phyloP scores from a whole-genome alignment of 2,329 filamentous ascomycete species.

The Cadophora sp. region DNA sequence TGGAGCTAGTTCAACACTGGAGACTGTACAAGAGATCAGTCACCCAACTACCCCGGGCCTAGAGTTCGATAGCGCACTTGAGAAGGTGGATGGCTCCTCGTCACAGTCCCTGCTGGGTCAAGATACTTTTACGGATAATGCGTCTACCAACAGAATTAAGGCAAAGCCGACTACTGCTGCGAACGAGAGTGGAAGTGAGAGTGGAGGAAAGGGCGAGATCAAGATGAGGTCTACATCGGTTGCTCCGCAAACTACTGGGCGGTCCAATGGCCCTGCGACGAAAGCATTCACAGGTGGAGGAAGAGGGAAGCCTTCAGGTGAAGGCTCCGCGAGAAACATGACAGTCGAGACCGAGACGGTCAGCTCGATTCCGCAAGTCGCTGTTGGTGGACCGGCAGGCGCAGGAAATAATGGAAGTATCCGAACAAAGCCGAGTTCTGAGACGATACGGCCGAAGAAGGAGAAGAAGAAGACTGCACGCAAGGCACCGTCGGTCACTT shows the following conservation, averaged over 20 bases:
- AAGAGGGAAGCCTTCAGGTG: slow-evolving; percentile 70
- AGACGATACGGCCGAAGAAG: slow-evolving; percentile 94
- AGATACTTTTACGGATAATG: slow-evolving; percentile 42
- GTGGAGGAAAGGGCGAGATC: slow-evolving; percentile 60
- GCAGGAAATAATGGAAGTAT: slow-evolving; percentile 73
- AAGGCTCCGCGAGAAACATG: slow-evolving; percentile 87
- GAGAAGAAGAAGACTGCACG: slow-evolving; percentile 83
- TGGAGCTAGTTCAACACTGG: slow-evolving; percentile 69
- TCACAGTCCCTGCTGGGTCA: slow-evolving; percentile 54
- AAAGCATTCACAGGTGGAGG: slow-evolving; percentile 70
- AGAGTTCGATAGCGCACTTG: slow-evolving; percentile 54
- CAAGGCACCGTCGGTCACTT: slow-evolving; percentile 74
- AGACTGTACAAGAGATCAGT: slow-evolving; percentile 92
- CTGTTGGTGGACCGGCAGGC: slow-evolving; percentile 72
- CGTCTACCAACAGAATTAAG: slow-evolving; percentile 48
- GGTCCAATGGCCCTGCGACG: slow-evolving; percentile 62
- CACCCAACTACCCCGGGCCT: slow-evolving; percentile 72
- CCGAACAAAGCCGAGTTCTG: slow-evolving; percentile 86
- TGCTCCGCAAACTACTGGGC: slow-evolving; percentile 51
- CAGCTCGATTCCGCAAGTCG: slow-evolving; percentile 84
- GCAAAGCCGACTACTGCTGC: slow-evolving; percentile 53
- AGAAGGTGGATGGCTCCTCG: slow-evolving; percentile 54
- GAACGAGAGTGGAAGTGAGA: slow-evolving; percentile 71
- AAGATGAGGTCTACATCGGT: slow-evolving; percentile 44
- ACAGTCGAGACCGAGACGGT: slow-evolving; percentile 98